These are phyloP conservation scores for Pichia sp. DNA, from an alignment of 1,139 yeast genomes.

Conservation along the genomic window DNA sequence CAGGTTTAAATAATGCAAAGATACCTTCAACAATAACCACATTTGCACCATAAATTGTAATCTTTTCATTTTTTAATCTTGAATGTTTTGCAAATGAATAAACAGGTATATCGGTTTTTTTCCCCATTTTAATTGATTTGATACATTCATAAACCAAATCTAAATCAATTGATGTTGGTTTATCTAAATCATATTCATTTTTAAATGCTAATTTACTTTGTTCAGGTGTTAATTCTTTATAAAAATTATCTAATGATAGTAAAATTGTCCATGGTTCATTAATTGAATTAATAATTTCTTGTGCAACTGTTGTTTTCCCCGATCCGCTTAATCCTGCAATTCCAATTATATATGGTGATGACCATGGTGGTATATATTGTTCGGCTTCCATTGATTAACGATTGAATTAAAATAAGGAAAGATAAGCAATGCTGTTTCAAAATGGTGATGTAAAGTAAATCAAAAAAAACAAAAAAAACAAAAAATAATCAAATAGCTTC, in stretches of 20 bases:
- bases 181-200: conserved; percentile 74
- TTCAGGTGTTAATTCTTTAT: conserved; percentile 61
- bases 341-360: conserved; percentile 90
- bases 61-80: conserved; percentile 53
- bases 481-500: no score
- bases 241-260: conserved; percentile 85
- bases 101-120: conserved; percentile 69
- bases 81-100: conserved; percentile 76
- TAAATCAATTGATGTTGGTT: conserved; percentile 75
- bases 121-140: conserved; percentile 49
- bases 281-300: conserved; percentile 69
- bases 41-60: conserved; percentile 90
- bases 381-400: conserved; percentile 17
- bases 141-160: conserved; percentile 65
- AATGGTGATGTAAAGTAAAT: no score
- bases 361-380: conserved; percentile 84
- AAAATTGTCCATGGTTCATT: conserved; percentile 96
- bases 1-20: conserved; percentile 68
- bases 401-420: no score
- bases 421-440: no score
- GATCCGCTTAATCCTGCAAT: conserved; percentile 94
- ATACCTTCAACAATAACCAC: conserved; percentile 90
- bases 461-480: no score
- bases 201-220: conserved; percentile 60
- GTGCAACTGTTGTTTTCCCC: conserved; percentile 91